A percentile compares a stretch with the other conserved stretches of the same genome.
phyloP scores from a whole-genome alignment of 1,284 basidiomycete genomes.

The Rhodotorula sp. region DNA sequence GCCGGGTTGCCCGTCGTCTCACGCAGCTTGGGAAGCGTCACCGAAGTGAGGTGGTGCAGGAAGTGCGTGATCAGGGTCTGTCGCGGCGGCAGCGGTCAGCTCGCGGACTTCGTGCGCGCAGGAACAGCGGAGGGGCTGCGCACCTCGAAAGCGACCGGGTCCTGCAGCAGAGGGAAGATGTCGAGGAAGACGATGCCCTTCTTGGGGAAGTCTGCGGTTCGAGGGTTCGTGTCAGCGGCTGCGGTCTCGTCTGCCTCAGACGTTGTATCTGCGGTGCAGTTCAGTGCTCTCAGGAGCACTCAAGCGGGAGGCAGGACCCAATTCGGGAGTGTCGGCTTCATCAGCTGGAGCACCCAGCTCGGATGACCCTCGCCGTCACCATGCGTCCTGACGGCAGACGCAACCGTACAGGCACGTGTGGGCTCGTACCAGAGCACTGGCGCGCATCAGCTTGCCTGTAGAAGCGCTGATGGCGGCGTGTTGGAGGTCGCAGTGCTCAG shows the following conservation, averaged over 20 bases:
- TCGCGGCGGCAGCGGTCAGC: background rate
- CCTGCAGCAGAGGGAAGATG: constrained; percentile 83
- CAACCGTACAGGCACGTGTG: no score
- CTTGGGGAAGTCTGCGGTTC: constrained; percentile 27
- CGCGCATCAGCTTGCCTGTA: no score
- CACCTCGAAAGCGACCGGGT: constrained; percentile 79
- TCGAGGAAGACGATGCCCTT: constrained; percentile 70
- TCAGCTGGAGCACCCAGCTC: no score
- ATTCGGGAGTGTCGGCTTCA: no score
- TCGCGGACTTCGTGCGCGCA: background rate
- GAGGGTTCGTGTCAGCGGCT: background rate
- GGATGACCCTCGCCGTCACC: no score
- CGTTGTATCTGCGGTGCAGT: no score
- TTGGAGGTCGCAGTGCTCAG: no score
- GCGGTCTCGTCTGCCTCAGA: background rate
- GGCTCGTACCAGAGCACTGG: no score
- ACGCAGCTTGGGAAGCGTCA: constrained; percentile 61
- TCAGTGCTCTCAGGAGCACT: no score
- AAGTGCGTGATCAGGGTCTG: constrained; percentile 83
- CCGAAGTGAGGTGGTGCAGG: constrained; percentile 77
- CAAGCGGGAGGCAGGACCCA: no score
- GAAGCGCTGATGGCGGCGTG: background rate
- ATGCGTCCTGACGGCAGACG: no score
- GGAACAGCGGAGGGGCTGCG: background rate
- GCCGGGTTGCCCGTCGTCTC: constrained; percentile 48